Evolutionary conservation across 1,284 basidiomycete species (phyloP).

Genomic region (Cutaneotrichosporon sp.): DNA sequence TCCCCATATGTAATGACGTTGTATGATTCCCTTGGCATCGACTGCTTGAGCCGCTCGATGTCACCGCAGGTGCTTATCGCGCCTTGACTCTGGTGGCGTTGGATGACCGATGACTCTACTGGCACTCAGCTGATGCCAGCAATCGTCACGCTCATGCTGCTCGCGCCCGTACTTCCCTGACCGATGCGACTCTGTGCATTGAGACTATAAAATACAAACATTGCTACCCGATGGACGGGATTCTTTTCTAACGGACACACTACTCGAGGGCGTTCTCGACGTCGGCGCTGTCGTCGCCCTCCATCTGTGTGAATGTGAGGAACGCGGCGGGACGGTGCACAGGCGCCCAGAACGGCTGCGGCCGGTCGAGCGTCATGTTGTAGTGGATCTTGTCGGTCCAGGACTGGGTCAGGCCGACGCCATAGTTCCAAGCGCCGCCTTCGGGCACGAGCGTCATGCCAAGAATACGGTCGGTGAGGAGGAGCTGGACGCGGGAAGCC

Average conservation of each 20-base stretch:
- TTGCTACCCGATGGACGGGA: background rate
- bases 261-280: conserved; percentile 67
- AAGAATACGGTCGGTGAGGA: conserved; percentile 88
- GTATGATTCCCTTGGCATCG: no score
- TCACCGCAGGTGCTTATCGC: no score
- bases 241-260: conserved; percentile 11
- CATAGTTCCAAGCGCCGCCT: conserved; percentile 91
- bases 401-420: conserved; percentile 83
- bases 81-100: no score
- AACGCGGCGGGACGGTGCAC: conserved; percentile 86
- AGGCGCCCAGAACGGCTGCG: conserved; percentile 92
- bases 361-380: conserved; percentile 84
- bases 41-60: no score
- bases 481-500: conserved; percentile 92
- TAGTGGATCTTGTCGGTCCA: conserved; percentile 85
- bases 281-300: conserved; percentile 79
- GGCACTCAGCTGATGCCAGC: no score
- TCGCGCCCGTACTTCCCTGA: no score
- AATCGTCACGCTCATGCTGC: no score
- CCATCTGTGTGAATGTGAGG: conserved; percentile 84
- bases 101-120: no score
- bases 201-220: conserved; percentile 17
- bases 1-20: no score
- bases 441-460: conserved; percentile 89
- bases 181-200: conserved; percentile 9